phyloP scores from a whole-genome alignment of 805 yeast genomes.

The Zygotorulaspora sp. region DNA sequence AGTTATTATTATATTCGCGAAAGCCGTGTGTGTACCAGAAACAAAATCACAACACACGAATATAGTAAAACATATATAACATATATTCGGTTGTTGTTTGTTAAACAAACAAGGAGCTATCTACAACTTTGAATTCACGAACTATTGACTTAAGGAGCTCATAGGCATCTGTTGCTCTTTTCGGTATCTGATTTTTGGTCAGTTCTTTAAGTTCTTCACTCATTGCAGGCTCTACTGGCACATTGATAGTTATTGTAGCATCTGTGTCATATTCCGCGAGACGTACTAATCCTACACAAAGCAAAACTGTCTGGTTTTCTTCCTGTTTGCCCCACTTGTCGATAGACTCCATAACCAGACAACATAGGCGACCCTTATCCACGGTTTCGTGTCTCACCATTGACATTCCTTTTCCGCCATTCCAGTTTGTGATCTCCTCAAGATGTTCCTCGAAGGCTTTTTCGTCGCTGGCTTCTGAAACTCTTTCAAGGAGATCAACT shows the following conservation, averaged over 20 bases:
- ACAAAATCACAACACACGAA: no score
- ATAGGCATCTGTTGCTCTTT: constrained; percentile 20
- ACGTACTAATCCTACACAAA: constrained; percentile 56
- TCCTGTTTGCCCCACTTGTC: constrained; percentile 48
- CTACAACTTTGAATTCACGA: constrained; percentile 24
- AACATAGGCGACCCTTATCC: constrained; percentile 21
- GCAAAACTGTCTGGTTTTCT: constrained; percentile 39
- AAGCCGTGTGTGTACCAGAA: no score
- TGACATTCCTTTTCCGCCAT: constrained; percentile 36
- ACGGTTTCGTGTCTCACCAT: constrained; percentile 15
- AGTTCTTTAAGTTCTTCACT: constrained; percentile 1
- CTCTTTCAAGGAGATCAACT: constrained; percentile 58
- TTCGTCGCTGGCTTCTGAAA: constrained; percentile 36
- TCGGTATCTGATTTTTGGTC: constrained; percentile 11
- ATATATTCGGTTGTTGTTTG: no score
- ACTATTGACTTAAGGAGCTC: constrained; percentile 21
- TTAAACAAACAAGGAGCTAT: constrained; percentile 28
- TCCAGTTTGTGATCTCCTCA: constrained; percentile 47
- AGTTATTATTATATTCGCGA: no score
- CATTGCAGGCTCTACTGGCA: constrained; percentile 37
- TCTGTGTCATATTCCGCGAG: constrained; percentile 52
- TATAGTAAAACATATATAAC: no score
- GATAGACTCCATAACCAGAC: constrained; percentile 42
- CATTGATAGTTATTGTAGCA: constrained; percentile 53
- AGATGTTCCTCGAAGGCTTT: constrained; percentile 51